Base-by-base conservation (phyloP, 208 protist species). In the Trypanosoma avium region DNA sequence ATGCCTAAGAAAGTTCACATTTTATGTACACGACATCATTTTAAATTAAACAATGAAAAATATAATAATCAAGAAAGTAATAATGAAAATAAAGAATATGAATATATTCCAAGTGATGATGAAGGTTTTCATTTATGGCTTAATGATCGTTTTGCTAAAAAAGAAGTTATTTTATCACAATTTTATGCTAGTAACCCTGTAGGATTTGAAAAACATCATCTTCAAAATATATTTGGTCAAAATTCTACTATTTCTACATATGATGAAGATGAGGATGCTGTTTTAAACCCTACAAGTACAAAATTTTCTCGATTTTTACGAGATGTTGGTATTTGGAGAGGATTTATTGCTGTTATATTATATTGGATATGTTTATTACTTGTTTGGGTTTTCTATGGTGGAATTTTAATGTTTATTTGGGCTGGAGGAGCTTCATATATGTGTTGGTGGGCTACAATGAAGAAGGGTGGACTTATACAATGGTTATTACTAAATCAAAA, bases 161-260 rank as follows among this genome's bases (percentile, higher is more conserved):
- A 96, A 72, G 87, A 96, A 60, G 22, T 82, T 65, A 57, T 93
- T 33, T 75, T 96, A 0, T 88, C 85, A 3, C 78, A 80, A 54
- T 94, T 96, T 59, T 71, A 79, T 50, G 52, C 40, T 12, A 79
- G 50, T 21, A 89, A 81, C 67, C 86, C 86, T 7, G 61, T 89
- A 38, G 76, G 75, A 29, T 95, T 92, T 50, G 80, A 88, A 46
- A 42, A 53, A 9, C 59, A 75, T 17, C 79, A 89, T 45, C 72
- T 92, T 43, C 67, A 66, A 33, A 77, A 61, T 46, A 86, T 90
- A 24, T 55, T 82, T 30, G 84, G 86, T 22, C 61, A 83, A 29
- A 46, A 77, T 19, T 75, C 70, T 52, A 76, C 61, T n/a, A 45
- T 90, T 30, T 48, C 75, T 5, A 49, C 70, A 53, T 88, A 86